These are phyloP conservation scores for Umbelopsis vinacea DNA, from an alignment of 192 early-diverging fungal genomes.

Conservation along the genomic window DNA sequence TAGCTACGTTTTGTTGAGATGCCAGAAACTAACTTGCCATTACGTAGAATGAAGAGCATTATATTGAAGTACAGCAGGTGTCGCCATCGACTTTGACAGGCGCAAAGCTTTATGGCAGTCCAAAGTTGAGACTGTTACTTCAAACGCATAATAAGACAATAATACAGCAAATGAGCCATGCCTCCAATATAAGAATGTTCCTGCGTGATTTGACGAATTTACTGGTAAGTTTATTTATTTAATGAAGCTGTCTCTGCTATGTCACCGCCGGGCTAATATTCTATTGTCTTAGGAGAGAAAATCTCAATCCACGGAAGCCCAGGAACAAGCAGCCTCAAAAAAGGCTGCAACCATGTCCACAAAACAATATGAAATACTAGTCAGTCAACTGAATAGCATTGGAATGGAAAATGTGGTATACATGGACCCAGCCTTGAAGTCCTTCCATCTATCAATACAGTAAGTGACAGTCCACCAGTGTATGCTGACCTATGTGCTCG, in stretches of 20 bases:
- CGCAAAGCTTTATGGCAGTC: conserved; percentile 25
- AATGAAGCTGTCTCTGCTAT: not conserved
- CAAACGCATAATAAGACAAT: not conserved
- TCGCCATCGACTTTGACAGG: conserved; percentile 10
- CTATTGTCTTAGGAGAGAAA: not conserved
- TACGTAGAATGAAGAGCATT: not conserved
- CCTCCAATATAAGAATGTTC: not conserved
- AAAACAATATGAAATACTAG: not conserved
- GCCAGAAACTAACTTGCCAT: not conserved
- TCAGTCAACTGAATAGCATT: not conserved
- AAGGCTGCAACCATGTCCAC: not conserved
- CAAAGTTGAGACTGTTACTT: conserved; percentile 21
- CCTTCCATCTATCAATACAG: not conserved
- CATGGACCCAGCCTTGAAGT: not conserved
- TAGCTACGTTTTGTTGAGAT: not conserved
- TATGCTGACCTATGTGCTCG: not conserved
- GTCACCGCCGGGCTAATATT: not conserved
- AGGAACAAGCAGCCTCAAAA: not conserved
- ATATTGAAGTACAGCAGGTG: conserved; percentile 20
- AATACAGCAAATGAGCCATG: not conserved
- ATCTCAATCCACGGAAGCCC: not conserved
- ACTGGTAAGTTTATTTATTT: not conserved
- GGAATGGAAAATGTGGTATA: not conserved
- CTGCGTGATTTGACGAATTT: not conserved
- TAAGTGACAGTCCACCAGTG: not conserved